These are phyloP conservation scores for Naegleria lovaniensis DNA, from an alignment of 208 protist species.

Conservation along the genomic window DNA sequence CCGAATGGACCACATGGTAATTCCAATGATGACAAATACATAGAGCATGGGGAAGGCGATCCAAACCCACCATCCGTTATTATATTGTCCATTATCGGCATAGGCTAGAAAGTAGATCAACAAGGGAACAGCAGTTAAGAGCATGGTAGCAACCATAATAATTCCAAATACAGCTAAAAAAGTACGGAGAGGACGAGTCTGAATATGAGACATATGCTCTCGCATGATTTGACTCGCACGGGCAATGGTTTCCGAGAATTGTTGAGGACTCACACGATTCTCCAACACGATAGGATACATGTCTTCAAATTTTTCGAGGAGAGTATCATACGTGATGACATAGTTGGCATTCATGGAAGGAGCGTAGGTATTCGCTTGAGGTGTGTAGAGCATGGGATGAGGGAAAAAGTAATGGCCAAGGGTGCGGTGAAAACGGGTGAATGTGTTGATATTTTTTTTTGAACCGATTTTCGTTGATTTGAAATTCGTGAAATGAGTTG, in stretches of 20 bases:
- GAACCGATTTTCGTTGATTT: too few species aligned
- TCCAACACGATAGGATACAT: background rate
- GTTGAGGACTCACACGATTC: background rate
- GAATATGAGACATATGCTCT: background rate
- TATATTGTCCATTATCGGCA: background rate
- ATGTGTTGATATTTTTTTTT: too few species aligned
- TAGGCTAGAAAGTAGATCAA: background rate
- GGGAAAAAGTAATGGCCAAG: too few species aligned
- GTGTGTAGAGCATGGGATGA: too few species aligned
- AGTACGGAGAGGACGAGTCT: background rate
- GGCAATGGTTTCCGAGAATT: background rate
- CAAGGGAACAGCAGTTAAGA: background rate
- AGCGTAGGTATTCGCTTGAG: too few species aligned
- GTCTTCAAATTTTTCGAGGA: background rate
- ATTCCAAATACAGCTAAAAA: background rate
- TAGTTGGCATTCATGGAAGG: too few species aligned
- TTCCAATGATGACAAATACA: background rate
- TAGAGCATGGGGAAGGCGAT: background rate
- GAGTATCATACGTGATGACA: background rate
- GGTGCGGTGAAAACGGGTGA: too few species aligned
- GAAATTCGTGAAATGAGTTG: too few species aligned
- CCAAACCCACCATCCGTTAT: background rate
- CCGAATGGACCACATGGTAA: background rate
- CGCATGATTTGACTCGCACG: background rate
- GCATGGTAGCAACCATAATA: background rate